Conservation (phyloP, 1,284 basidiomycete genomes). For the Puccinia hordei region DNA sequence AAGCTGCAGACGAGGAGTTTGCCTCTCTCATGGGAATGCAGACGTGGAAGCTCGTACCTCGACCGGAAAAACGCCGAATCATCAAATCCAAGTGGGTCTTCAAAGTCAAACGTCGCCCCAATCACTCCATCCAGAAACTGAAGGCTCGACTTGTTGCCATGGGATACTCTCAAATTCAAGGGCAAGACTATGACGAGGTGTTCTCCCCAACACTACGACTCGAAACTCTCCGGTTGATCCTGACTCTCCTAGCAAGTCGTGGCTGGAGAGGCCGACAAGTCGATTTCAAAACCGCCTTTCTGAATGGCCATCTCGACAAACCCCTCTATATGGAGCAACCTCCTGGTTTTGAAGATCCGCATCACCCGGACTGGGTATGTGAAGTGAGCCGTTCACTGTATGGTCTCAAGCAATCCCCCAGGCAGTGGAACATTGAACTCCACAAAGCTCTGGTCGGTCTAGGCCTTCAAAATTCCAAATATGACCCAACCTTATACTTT, state of each 20-base stretch:
- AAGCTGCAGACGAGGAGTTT: constrained; percentile 1
- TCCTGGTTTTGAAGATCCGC: constrained; percentile 4
- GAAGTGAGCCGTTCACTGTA: neutral
- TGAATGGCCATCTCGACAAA: neutral
- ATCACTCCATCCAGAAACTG: constrained; percentile 18
- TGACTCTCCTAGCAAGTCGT: neutral
- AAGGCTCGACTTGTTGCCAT: neutral
- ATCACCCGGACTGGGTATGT: constrained; percentile 9
- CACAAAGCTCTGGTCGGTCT: neutral
- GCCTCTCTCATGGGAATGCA: neutral
- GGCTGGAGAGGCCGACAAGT: neutral
- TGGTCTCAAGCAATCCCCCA: constrained; percentile 9
- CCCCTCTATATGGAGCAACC: constrained; percentile 20
- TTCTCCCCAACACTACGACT: constrained; percentile 33
- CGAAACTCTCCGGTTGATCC: too few relatives aligned
- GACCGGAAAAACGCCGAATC: constrained; percentile 13
- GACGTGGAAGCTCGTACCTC: neutral
- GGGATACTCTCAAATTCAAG: constrained; percentile 45
- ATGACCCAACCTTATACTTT: constrained; percentile 9
- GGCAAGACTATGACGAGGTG: constrained; percentile 40
- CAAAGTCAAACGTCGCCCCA: neutral
- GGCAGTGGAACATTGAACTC: constrained; percentile 4
- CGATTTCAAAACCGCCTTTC: too few relatives aligned
- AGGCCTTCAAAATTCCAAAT: neutral
- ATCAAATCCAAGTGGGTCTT: constrained; percentile 44